A percentile compares a stretch with the other conserved stretches of the same genome.
Evolutionary conservation across 495 filamentous ascomycete genomes (phyloP).

Genomic region (Podospora sp.): DNA sequence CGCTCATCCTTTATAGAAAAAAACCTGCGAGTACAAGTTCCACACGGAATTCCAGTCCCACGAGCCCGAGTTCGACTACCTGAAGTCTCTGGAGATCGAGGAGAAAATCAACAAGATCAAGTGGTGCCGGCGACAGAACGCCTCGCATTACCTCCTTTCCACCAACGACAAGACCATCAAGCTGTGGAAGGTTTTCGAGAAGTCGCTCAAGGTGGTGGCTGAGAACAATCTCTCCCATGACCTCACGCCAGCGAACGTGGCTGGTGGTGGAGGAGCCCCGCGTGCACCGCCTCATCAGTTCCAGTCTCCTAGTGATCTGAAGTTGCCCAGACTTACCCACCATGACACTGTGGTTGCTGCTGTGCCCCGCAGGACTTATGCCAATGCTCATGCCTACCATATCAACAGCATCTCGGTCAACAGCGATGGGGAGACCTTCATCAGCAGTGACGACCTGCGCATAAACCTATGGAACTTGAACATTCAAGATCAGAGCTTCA

Average conservation of each 20-base stretch:
- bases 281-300: constrained; percentile 74
- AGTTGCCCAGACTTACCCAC: constrained; percentile 92
- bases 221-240: constrained; percentile 98
- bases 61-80: constrained; percentile 98
- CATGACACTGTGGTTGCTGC: constrained; percentile 98
- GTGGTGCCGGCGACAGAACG: constrained; percentile 97
- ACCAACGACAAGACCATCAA: constrained; percentile 99
- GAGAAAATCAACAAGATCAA: constrained; percentile 99
- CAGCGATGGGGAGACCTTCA: constrained; percentile 98
- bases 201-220: constrained; percentile 96
- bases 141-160: constrained; percentile 95
- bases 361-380: constrained; percentile 92
- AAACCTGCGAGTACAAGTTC: constrained; percentile 99
- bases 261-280: constrained; percentile 72
- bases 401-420: constrained; percentile 99
- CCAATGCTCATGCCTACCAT: constrained; percentile 98
- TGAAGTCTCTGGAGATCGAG: constrained; percentile 98
- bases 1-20: constrained; percentile 68
- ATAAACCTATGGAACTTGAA: constrained; percentile 99
- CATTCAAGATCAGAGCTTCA: constrained; percentile 99
- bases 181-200: constrained; percentile 99
- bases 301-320: constrained; percentile 77
- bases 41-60: constrained; percentile 99
- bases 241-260: constrained; percentile 75
- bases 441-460: constrained; percentile 94